Percentiles rank a stretch among this genome's conserved stretches.
phyloP scores from a whole-genome alignment of 169 alveolate species.

The Plasmodium ovale region DNA sequence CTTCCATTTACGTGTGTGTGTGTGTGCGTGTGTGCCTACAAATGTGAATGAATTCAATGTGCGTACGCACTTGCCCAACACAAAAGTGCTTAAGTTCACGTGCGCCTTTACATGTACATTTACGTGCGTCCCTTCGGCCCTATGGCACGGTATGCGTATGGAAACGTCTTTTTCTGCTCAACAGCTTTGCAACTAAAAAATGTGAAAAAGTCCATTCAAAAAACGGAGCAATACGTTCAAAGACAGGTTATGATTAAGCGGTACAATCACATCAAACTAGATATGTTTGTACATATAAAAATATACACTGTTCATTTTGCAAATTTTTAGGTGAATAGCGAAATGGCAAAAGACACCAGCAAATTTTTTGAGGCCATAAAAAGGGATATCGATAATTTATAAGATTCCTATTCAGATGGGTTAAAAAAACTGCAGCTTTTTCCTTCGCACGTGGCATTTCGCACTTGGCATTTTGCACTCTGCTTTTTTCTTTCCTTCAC shows the following conservation, averaged over 20 bases:
- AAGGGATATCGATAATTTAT: conserved; percentile 62
- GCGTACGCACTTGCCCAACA: too few species aligned
- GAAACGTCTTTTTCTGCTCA: background rate
- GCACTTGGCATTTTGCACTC: too few species aligned
- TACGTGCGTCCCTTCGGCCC: background rate
- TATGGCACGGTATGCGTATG: background rate
- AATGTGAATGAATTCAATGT: background rate
- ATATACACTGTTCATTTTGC: conserved; percentile 6
- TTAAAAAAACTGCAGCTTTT: background rate
- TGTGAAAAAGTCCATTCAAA: conserved; percentile 55
- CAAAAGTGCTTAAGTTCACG: too few species aligned
- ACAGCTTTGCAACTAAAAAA: conserved; percentile 66
- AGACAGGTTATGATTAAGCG: conserved; percentile 9
- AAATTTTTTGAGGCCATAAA: conserved; percentile 42
- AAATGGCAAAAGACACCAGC: conserved; percentile 10
- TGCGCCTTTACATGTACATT: background rate
- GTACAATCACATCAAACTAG: background rate
- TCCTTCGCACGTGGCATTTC: background rate
- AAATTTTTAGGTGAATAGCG: conserved; percentile 37
- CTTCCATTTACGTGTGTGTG: background rate
- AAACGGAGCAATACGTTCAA: conserved; percentile 45
- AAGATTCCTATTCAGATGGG: background rate
- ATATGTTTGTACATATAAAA: background rate
- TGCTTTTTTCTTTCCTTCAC: too few species aligned
- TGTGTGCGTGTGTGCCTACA: background rate